Base-by-base conservation (phyloP, 805 yeast genomes). In the Starmerella geochares region DNA sequence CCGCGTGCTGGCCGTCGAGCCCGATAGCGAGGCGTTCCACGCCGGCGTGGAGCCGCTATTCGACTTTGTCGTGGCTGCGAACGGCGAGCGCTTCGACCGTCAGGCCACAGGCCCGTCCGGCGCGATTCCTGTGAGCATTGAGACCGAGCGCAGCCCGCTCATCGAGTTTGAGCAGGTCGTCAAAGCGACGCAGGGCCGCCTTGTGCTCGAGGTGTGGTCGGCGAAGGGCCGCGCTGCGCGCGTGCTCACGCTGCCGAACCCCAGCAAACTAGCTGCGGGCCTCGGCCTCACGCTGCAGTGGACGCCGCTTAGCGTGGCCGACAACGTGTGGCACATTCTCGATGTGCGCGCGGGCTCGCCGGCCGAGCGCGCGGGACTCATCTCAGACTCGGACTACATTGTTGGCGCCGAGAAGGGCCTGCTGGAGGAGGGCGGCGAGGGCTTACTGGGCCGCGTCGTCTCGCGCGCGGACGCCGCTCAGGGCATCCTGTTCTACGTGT, bases 371-470 rank as follows among this genome's bases (percentile, higher is more conserved):
- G 86, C 95, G 0, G 95, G 92, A 14, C 73, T 90, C 36, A 72
- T 85, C 31, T 87, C 95, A 0, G 84, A 83, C 58, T 75, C 86
- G 2, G 98, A 90, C 64, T 90, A 85, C 63, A 80, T 90, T 43
- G 78, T 90, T 45, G 96, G 94, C 5, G 82, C 88, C 14, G 83
- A 83, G 50, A 92, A 85, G 55, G 96, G 96, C 0, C 68, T 86
- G 35, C 69, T 90, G 50, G 80, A 86, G 2, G 78, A 83, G 1
- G 96, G 96, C 9, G 96, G 96, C 11, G 96, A 88, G 65, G 79
- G 81, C 24, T 66, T 86, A 25, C 67, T 88, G 47, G 80, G 86
- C 2, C 73, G 81, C 29, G 80, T 86, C 1, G 73, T 86, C 1
- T 39, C 62, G 19, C 49, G 62, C 24, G 75, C 75, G 46, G 70